Evolutionary conservation across 352 stramenopile genomes (phyloP).

Genomic region (Elongisporangium anandrum): DNA sequence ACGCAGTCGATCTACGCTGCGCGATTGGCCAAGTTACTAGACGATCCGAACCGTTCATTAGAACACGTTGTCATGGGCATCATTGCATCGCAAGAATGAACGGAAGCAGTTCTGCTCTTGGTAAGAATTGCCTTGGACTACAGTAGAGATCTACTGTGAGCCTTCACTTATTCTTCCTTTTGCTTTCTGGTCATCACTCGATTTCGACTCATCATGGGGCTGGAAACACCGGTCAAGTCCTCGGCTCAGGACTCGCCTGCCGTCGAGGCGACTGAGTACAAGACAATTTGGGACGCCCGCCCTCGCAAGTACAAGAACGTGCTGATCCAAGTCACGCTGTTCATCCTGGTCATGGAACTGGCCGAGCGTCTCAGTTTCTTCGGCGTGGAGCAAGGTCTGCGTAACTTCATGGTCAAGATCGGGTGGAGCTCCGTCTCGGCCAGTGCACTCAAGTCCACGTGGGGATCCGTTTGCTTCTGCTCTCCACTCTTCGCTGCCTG

Average conservation of each 20-base stretch:
- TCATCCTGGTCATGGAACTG: neutral
- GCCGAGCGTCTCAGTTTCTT: slow-evolving; percentile 84
- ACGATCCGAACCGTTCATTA: no score
- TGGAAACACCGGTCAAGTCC: slow-evolving; percentile 2
- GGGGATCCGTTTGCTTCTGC: slow-evolving; percentile 60
- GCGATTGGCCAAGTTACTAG: no score
- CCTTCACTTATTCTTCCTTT: no score
- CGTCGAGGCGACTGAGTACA: neutral
- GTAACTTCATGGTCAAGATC: slow-evolving; percentile 46
- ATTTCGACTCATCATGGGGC: no score
- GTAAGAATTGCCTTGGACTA: no score
- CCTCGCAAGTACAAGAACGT: slow-evolving; percentile 33
- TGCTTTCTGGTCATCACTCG: no score
- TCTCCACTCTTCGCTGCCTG: slow-evolving; percentile 57
- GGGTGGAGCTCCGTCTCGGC: slow-evolving; percentile 52
- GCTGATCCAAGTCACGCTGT: slow-evolving; percentile 21
- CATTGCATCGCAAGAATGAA: no score
- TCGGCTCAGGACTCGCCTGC: neutral
- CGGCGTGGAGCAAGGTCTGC: slow-evolving; percentile 75
- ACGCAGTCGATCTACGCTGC: neutral
- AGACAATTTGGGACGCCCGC: slow-evolving; percentile 25
- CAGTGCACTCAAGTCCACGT: slow-evolving; percentile 55
- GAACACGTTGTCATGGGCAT: no score
- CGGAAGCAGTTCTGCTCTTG: no score
- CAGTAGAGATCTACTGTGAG: no score